Evolutionary conservation across 1,284 basidiomycete species (phyloP), one percentile per base, ranked within the genome.

Genomic region (Apiotrichum montevideense): DNA sequence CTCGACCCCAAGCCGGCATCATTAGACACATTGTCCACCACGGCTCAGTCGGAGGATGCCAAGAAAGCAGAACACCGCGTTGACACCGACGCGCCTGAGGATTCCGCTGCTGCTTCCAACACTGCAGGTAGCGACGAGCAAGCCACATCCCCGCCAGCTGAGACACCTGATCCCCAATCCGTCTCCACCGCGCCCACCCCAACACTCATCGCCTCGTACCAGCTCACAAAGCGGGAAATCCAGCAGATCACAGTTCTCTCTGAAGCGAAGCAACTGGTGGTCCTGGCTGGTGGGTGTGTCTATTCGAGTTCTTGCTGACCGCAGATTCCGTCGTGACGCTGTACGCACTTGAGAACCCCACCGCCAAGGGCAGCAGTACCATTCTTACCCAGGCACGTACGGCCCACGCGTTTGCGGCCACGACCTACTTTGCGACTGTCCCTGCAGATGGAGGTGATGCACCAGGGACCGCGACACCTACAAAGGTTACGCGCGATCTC

Each of bases 201-300:
- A 15, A 42, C 57, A 39, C 44, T 56, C 32, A 42, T 54, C 48
- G 54, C 52, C 63, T 83, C 82, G 14, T 88, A 85, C 81, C 85
- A 84, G 59, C 74, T 93, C 35, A 78, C 81, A 11, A 81, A 84
- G 62, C 83, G 82, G 64, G 80, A 87, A 10, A 88, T 98, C 44
- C 92, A 97, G 56, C 90, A 91, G 69, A 78, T 97, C 5, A 88
- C 85, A 3, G 86, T 87, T 52, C 82, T 97, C 62, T 86, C 87
- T 62, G 88, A 90, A 64, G 82, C 89, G 13, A 86, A 89, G 64
- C 87, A 87, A 9, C 79, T 97, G 34, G 85, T 88, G 4, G 81
- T 89, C 7, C 81, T 96, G 2, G 87, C 88, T 15, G 91, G 92
- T 90, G 63, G 57, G 52, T 45, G 15, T 29, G 7, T 37, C 35